A percentile compares a stretch with the other conserved stretches of the same genome.
These are phyloP conservation scores for Clonostachys solani DNA, from an alignment of 2,329 filamentous ascomycete genomes.

Conservation along the genomic window DNA sequence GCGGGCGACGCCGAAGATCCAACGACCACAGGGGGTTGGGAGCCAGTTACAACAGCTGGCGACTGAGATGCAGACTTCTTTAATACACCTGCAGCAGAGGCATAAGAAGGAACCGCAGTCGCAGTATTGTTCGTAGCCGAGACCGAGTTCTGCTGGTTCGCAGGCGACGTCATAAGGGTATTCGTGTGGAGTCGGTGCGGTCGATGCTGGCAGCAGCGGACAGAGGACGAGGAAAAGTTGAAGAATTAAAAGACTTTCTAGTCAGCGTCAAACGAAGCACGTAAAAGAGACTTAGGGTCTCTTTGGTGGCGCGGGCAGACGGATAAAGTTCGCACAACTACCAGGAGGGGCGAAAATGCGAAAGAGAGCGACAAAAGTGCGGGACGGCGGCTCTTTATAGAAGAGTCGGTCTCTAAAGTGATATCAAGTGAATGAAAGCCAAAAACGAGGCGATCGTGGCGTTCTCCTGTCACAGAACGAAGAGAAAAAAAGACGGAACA, in stretches of 20 bases:
- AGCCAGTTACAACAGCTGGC: slow-evolving; percentile 57
- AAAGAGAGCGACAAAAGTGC: slow-evolving; percentile 12
- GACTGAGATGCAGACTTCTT: slow-evolving; percentile 58
- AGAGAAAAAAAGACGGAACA: slow-evolving; percentile 5
- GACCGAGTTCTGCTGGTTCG: slow-evolving; percentile 46
- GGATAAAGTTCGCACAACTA: slow-evolving; percentile 2
- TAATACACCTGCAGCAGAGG: slow-evolving; percentile 59
- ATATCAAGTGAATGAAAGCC: slow-evolving; percentile 2
- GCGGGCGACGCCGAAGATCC: slow-evolving; percentile 44
- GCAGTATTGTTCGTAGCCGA: slow-evolving; percentile 55
- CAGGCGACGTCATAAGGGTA: slow-evolving; percentile 57
- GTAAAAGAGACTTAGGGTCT: neutral
- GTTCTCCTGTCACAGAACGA: neutral
- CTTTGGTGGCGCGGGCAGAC: neutral
- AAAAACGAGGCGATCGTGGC: slow-evolving; percentile 3
- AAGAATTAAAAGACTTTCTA: slow-evolving; percentile 1
- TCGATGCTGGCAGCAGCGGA: slow-evolving; percentile 11
- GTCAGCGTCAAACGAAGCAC: neutral
- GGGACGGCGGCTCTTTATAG: neutral
- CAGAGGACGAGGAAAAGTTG: neutral
- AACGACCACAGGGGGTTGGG: slow-evolving; percentile 48
- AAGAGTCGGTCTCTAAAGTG: neutral
- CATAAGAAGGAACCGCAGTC: slow-evolving; percentile 59
- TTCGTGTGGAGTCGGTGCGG: slow-evolving; percentile 1
- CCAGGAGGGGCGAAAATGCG: slow-evolving; percentile 4